Evolutionary conservation across 2,329 filamentous ascomycete species (phyloP), one percentile per base, ranked within the genome.

Genomic region (Phyllosticta paracitricarpa): DNA sequence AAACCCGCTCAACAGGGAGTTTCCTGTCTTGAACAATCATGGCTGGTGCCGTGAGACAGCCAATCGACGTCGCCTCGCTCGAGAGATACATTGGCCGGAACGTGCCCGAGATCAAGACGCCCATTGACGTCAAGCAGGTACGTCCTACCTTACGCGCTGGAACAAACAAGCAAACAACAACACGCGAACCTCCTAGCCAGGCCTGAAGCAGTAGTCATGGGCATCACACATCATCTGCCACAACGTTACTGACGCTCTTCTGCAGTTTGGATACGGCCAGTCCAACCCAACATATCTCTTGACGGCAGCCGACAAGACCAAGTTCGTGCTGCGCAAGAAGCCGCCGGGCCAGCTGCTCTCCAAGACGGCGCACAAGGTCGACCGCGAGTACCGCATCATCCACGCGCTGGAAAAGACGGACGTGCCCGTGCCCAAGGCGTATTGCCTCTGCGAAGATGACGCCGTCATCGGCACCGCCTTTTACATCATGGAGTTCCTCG

Each of bases 211-310:
- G 12, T 22, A 19, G 48, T 19, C 14, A 17, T 14, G 17, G 9
- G 9, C 17, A n/a, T 48, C 12, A 55, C 61, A 52, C 14, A 17
- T 58, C 35, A 25, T 8, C 5, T 48, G 25, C 52, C 48, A 51
- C 19, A 22, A 22, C 14, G 48, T 51, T 30, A n/a, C 40, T 48
- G 17, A 48, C 52, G 19, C 22, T 19, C 17, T 6, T 2, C 25
- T 8, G 5, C 70, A 97, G 89, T 99, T 97, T 73, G 91, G 92
- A 69, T 97, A 95, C 73, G 94, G 94, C 63, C 94, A 97, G 77
- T 96, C 91, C 62, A 99, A 97, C 73, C 94, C 94, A 54, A 99
- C 94, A 2, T 99, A 97, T 77, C 90, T 93, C 70, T 81, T 97
- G 70, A 96, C 86, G 17, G 86, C 86, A 58, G 55, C 19, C 9